These are phyloP conservation scores for Talaromyces sp. DNA, from an alignment of 2,329 filamentous ascomycete genomes.

Conservation along the genomic window DNA sequence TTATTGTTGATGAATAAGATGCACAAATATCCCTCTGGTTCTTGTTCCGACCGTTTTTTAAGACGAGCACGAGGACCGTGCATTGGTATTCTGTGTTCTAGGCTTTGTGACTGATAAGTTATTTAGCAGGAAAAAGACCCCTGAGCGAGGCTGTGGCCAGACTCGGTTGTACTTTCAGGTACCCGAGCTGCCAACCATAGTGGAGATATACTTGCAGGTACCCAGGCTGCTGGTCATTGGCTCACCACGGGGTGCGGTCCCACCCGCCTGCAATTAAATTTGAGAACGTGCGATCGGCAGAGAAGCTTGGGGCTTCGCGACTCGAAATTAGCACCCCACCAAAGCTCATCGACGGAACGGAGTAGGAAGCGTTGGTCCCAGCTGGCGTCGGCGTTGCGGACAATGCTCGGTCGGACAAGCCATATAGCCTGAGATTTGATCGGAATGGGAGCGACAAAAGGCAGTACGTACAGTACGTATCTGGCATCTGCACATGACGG, in stretches of 20 bases:
- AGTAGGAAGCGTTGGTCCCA: neutral
- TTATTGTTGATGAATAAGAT: neutral
- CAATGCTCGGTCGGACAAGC: neutral
- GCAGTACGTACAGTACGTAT: neutral
- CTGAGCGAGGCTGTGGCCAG: neutral
- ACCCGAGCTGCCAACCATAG: slow-evolving; percentile 1
- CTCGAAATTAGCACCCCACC: neutral
- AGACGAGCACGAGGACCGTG: neutral
- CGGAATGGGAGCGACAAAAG: neutral
- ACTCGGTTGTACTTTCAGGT: neutral
- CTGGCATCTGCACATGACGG: neutral
- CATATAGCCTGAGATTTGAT: neutral
- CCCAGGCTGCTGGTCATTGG: neutral
- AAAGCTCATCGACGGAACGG: neutral
- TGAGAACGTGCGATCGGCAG: neutral
- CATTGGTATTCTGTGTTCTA: neutral
- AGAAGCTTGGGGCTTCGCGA: neutral
- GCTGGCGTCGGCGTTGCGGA: neutral
- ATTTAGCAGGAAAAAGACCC: neutral
- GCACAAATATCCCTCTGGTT: neutral
- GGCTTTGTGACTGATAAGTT: neutral
- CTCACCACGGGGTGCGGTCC: neutral
- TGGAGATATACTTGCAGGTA: neutral
- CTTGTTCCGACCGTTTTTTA: neutral
- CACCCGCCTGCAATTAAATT: neutral